Conservation (phyloP, 1,284 basidiomycete genomes). For the Schizophyllum amplum region DNA sequence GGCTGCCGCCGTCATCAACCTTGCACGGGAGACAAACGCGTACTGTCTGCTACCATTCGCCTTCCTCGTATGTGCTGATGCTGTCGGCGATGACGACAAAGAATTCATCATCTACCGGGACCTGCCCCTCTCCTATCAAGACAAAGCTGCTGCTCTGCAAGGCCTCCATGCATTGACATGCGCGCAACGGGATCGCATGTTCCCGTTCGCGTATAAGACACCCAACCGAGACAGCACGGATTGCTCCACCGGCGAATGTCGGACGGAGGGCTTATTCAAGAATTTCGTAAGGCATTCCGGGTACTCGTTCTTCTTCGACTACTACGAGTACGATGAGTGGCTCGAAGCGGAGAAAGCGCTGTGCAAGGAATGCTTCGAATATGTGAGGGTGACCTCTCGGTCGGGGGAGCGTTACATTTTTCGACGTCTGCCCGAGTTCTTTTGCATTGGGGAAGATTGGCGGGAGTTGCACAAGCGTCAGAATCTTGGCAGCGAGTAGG, state of each 20-base stretch:
- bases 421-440: not conserved
- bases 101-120: not conserved
- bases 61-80: not conserved
- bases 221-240: not conserved
- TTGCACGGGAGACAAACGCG: not conserved
- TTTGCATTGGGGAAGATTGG: not conserved
- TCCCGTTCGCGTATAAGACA: not conserved
- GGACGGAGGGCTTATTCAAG: not conserved
- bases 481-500: not conserved
- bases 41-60: not conserved
- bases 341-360: not conserved
- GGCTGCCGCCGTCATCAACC: not conserved
- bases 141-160: not conserved
- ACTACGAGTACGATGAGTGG: not conserved
- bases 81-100: not conserved
- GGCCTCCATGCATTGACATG: not conserved
- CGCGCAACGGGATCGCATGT: not conserved
- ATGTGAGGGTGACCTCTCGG: not conserved
- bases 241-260: not conserved
- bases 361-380: not conserved
- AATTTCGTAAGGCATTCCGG: not conserved
- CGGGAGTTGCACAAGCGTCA: not conserved
- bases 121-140: not conserved
- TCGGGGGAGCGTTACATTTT: not conserved
- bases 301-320: not conserved